Conservation (phyloP, 2,329 filamentous ascomycete genomes). For the Mariannaea elegans region DNA sequence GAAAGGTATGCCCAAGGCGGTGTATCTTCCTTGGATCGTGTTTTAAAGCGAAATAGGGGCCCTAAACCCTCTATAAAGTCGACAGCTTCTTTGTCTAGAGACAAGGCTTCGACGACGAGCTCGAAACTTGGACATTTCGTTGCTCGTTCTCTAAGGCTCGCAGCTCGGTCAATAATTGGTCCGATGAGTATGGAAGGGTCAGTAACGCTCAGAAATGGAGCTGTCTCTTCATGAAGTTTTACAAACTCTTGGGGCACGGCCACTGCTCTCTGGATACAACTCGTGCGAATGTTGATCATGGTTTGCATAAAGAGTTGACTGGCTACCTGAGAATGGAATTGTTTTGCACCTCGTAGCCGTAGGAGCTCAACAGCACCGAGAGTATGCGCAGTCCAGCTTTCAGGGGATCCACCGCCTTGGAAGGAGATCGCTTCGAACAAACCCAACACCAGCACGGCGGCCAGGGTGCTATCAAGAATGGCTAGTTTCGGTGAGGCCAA, state of each 20-base stretch:
- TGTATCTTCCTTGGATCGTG: slow-evolving; percentile 2
- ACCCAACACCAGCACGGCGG: slow-evolving; percentile 39
- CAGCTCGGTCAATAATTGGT: slow-evolving; percentile 29
- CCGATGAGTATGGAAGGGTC: slow-evolving; percentile 26
- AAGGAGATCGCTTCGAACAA: slow-evolving; percentile 42
- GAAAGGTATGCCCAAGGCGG: slow-evolving; percentile 25
- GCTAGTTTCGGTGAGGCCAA: slow-evolving; percentile 29
- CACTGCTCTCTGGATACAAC: slow-evolving; percentile 35
- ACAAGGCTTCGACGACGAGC: slow-evolving; percentile 29
- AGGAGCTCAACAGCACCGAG: slow-evolving; percentile 39
- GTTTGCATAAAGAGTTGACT: slow-evolving; percentile 36
- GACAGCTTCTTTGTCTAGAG: slow-evolving; percentile 27
- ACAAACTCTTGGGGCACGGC: slow-evolving; percentile 33
- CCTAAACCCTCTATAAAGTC: slow-evolving; percentile 3
- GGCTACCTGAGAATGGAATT: slow-evolving; percentile 31
- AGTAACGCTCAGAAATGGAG: slow-evolving; percentile 16
- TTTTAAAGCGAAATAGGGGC: slow-evolving; percentile 8
- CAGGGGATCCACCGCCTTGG: slow-evolving; percentile 30
- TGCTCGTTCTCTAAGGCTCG: slow-evolving; percentile 25
- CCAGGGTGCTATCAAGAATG: slow-evolving; percentile 37
- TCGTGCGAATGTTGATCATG: slow-evolving; percentile 40
- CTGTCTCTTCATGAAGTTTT: slow-evolving; percentile 21
- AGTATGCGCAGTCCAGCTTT: slow-evolving; percentile 40
- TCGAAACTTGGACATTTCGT: neutral
- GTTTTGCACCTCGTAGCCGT: slow-evolving; percentile 33